Evolutionary conservation across 2,329 filamentous ascomycete genomes (phyloP).

Genomic region (Simplicillium sp.): DNA sequence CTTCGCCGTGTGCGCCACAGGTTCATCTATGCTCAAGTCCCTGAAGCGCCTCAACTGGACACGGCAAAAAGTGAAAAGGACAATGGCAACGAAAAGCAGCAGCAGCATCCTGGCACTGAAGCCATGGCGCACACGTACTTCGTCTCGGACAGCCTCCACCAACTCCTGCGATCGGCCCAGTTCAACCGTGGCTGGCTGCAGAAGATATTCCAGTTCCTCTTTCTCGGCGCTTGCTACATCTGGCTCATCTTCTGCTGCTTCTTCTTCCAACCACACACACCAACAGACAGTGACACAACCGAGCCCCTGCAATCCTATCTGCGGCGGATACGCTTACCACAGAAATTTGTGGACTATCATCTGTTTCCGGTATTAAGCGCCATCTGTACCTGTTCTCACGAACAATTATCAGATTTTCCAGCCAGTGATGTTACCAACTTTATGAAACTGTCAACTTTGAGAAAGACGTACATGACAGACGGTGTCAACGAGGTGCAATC

Average conservation of each 20-base stretch:
- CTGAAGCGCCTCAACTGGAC: background rate
- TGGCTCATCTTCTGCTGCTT: slow-evolving; percentile 47
- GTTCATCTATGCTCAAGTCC: slow-evolving; percentile 35
- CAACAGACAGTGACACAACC: no score
- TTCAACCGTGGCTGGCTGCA: no score
- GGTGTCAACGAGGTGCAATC: slow-evolving; percentile 40
- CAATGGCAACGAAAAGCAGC: no score
- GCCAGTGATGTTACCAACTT: slow-evolving; percentile 43
- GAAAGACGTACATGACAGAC: no score
- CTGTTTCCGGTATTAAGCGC: slow-evolving; percentile 44
- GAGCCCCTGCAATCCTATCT: slow-evolving; percentile 42
- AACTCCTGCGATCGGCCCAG: slow-evolving; percentile 30
- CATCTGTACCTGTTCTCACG: slow-evolving; percentile 45
- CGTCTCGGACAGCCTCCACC: slow-evolving; percentile 43
- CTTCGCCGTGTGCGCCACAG: slow-evolving; percentile 41
- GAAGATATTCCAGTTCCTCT: slow-evolving; percentile 31
- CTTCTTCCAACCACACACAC: slow-evolving; percentile 29
- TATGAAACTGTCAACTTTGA: slow-evolving; percentile 33
- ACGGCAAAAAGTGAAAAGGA: no score
- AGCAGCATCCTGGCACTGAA: no score
- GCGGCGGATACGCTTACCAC: slow-evolving; percentile 35
- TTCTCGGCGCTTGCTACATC: slow-evolving; percentile 36
- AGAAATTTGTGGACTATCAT: slow-evolving; percentile 36
- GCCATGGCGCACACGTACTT: slow-evolving; percentile 29
- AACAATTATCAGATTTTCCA: slow-evolving; percentile 38